Percentiles rank a stretch among this genome's conserved stretches.
These are phyloP conservation scores for Termitomyces sp. DNA, from an alignment of 768 basidiomycete species.

Conservation along the genomic window DNA sequence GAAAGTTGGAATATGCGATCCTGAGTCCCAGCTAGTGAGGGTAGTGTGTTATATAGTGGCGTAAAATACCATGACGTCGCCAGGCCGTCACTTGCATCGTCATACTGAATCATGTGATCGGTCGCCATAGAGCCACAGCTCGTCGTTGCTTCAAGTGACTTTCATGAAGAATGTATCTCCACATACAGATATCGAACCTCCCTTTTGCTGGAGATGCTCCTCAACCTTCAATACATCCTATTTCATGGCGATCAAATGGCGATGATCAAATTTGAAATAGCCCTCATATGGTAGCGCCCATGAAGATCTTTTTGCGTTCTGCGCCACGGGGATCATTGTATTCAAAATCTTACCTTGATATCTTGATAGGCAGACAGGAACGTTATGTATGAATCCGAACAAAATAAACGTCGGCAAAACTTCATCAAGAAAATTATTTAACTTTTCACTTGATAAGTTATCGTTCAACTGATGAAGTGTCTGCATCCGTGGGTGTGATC, in stretches of 20 bases:
- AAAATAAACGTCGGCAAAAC: not conserved
- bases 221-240: no score
- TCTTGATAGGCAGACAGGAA: no score
- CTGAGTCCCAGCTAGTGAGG: not conserved
- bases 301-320: not conserved
- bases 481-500: not conserved
- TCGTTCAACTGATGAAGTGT: no score
- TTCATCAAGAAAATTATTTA: not conserved
- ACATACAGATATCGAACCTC: not conserved
- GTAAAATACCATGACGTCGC: conserved; percentile 6
- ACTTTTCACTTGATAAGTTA: no score
- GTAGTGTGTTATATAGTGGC: not conserved
- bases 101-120: conserved; percentile 7
- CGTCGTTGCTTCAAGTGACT: no score
- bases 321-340: not conserved
- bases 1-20: not conserved
- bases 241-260: no score
- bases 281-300: not conserved
- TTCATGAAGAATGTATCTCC: no score
- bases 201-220: no score
- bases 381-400: not conserved
- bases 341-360: not conserved
- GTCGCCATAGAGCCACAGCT: no score
- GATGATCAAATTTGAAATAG: no score
- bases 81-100: conserved; percentile 7